Evolutionary conservation across 2,329 filamentous ascomycete species (phyloP).

Genomic region (Thielaviopsis musarum): DNA sequence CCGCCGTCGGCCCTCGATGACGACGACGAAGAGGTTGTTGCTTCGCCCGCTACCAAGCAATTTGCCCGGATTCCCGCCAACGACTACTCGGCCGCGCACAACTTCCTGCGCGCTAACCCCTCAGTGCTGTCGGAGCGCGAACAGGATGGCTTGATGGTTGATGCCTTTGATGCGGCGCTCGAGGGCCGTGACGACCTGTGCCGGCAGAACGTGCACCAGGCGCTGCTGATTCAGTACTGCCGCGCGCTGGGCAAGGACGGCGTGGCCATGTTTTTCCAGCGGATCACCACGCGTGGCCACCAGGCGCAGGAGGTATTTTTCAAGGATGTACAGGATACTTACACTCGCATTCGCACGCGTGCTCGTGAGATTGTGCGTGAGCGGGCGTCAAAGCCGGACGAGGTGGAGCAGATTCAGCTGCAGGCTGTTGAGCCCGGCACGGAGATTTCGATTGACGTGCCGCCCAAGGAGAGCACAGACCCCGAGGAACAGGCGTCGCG

Average conservation of each 20-base stretch:
- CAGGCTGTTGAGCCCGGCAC: slow-evolving; percentile 91
- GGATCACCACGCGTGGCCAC: slow-evolving; percentile 77
- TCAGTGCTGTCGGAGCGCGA: slow-evolving; percentile 68
- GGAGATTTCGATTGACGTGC: slow-evolving; percentile 75
- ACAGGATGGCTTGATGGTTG: slow-evolving; percentile 75
- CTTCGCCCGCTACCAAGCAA: slow-evolving; percentile 58
- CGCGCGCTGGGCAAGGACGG: slow-evolving; percentile 75
- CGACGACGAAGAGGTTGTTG: slow-evolving; percentile 58
- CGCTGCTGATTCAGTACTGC: slow-evolving; percentile 85
- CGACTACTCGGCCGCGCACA: slow-evolving; percentile 56
- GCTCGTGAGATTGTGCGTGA: slow-evolving; percentile 51
- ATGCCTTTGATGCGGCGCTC: slow-evolving; percentile 80
- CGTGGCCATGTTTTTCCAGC: slow-evolving; percentile 86
- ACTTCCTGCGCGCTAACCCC: slow-evolving; percentile 66
- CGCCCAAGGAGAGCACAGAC: slow-evolving; percentile 50
- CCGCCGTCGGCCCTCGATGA: slow-evolving; percentile 22
- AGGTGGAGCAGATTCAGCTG: slow-evolving; percentile 88
- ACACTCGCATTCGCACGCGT: slow-evolving; percentile 61
- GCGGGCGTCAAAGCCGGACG: slow-evolving; percentile 31
- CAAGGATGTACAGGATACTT: slow-evolving; percentile 84
- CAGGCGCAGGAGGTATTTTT: slow-evolving; percentile 81
- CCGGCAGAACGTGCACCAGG: slow-evolving; percentile 82
- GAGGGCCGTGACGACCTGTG: slow-evolving; percentile 60
- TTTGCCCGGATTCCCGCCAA: slow-evolving; percentile 64
- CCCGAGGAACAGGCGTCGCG: slow-evolving; percentile 46